phyloP scores from a whole-genome alignment of 139 green algal genomes.

The Chlorella sp. region DNA sequence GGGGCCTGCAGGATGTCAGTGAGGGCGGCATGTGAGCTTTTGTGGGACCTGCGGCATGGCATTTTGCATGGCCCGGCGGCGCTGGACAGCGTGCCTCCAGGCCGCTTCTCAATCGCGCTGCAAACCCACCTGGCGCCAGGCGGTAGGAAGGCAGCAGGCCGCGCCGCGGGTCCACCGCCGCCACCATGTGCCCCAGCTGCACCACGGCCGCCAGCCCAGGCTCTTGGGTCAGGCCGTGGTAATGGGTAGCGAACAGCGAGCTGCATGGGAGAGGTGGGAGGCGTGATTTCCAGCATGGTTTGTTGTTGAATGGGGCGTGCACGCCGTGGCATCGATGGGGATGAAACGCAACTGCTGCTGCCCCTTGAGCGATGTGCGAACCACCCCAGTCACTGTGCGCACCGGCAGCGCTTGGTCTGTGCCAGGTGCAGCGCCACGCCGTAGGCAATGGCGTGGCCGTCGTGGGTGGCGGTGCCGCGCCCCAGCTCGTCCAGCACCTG shows the following conservation, averaged over 20 bases:
- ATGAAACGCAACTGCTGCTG: no score
- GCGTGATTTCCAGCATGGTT: no score
- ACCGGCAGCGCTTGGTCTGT: slow-evolving; percentile 31
- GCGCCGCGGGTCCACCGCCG: neutral
- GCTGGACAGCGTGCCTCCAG: no score
- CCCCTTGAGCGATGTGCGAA: no score
- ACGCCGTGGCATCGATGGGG: no score
- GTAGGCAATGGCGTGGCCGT: slow-evolving; percentile 77
- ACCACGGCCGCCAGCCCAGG: slow-evolving; percentile 5
- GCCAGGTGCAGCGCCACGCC: slow-evolving; percentile 54
- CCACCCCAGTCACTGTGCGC: no score
- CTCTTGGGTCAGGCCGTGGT: slow-evolving; percentile 76
- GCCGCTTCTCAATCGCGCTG: no score
- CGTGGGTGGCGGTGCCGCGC: slow-evolving; percentile 70
- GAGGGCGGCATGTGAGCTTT: no score
- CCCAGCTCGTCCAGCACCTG: slow-evolving; percentile 84
- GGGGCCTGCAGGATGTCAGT: slow-evolving; percentile 6
- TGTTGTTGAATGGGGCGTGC: no score
- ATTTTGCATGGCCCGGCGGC: no score
- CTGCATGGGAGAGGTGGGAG: no score
- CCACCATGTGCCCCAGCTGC: slow-evolving; percentile 61
- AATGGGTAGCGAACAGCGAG: slow-evolving; percentile 94
- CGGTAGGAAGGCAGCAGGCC: slow-evolving; percentile 45
- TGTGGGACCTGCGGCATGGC: no score
- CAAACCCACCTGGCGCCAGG: neutral